phyloP scores from a whole-genome alignment of 164 flowering plant species.

The Vitis rupestris region DNA sequence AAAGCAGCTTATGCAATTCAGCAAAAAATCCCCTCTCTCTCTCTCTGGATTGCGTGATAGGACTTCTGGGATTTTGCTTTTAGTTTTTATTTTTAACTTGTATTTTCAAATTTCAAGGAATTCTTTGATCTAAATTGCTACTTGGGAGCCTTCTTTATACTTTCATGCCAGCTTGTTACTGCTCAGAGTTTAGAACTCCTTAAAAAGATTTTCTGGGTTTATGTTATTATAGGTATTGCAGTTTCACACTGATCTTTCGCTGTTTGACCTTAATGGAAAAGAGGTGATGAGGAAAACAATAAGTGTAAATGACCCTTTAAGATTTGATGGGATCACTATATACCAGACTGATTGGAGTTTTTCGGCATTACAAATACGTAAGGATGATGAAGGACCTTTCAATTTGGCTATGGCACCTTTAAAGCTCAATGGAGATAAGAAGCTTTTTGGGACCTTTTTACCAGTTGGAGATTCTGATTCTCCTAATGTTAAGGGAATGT shows the following conservation, averaged over 20 bases:
- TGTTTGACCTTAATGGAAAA: conserved; percentile 74
- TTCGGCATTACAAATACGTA: conserved; percentile 81
- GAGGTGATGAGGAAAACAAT: conserved; percentile 94
- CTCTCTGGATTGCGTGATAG: too few relatives aligned
- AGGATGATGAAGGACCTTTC: conserved; percentile 88
- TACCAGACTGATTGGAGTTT: conserved; percentile 98
- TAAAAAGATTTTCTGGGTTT: not conserved
- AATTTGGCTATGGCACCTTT: conserved; percentile 98
- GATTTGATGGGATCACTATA: conserved; percentile 86
- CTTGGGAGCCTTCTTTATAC: too few relatives aligned
- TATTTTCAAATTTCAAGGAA: too few relatives aligned
- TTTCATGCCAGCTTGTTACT: too few relatives aligned
- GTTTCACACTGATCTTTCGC: conserved; percentile 83
- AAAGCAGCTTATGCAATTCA: not conserved
- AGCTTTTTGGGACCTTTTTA: conserved; percentile 87
- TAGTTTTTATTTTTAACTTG: too few relatives aligned
- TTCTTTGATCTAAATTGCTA: too few relatives aligned
- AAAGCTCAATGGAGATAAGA: conserved; percentile 87
- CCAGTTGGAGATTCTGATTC: conserved; percentile 70
- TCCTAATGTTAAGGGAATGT: conserved; percentile 90
- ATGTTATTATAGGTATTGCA: conserved; percentile 59
- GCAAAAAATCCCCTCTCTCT: too few relatives aligned
- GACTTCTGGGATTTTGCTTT: too few relatives aligned
- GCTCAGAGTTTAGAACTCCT: too few relatives aligned
- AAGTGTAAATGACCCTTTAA: conserved; percentile 92